Conservation (phyloP, 352 stramenopile genomes). For the Globisporangium spiculum region DNA sequence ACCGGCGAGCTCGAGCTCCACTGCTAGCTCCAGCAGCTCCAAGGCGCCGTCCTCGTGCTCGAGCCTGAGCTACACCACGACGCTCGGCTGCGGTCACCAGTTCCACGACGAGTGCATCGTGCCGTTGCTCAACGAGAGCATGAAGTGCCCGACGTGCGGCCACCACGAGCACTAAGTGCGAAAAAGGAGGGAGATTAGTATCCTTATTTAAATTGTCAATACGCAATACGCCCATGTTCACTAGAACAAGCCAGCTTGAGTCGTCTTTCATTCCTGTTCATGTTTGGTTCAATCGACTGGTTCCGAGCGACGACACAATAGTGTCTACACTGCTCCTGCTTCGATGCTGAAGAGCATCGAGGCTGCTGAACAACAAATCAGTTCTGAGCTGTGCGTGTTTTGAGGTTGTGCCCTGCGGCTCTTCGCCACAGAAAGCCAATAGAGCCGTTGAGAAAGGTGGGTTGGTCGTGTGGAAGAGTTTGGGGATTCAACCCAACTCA, state of each 20-base stretch:
- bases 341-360: too few species aligned
- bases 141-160: conserved; percentile 64
- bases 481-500: too few species aligned
- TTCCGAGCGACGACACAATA: too few species aligned
- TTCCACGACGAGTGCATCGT: conserved; percentile 87
- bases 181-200: neutral
- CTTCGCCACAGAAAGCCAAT: too few species aligned
- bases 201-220: neutral
- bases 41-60: conserved; percentile 6
- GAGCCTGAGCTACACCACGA: conserved; percentile 63
- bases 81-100: conserved; percentile 66
- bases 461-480: too few species aligned
- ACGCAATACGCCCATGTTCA: neutral
- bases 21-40: conserved; percentile 18
- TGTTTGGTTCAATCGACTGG: too few species aligned
- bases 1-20: conserved; percentile 10
- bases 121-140: conserved; percentile 65
- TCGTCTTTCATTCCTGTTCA: neutral
- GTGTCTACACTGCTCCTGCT: too few species aligned
- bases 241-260: neutral
- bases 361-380: too few species aligned
- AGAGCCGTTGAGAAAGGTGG: too few species aligned
- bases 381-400: too few species aligned
- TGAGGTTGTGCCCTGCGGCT: too few species aligned
- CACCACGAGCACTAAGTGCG: conserved; percentile 24